phyloP scores from a whole-genome alignment of 179 eudicot genomes.

The Spinacia oleracea region DNA sequence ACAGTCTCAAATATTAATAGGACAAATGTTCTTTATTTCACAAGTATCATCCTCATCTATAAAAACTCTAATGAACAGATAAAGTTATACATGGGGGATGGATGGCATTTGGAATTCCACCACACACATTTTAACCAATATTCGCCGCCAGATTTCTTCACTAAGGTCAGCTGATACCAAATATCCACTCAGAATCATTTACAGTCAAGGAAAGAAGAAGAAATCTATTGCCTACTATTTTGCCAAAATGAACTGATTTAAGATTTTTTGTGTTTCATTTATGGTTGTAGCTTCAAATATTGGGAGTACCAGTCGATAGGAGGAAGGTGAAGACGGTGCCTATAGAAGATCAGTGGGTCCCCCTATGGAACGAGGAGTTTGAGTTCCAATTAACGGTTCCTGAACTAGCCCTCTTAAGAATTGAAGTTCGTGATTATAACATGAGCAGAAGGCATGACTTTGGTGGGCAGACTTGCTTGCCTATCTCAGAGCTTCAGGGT shows the following conservation, averaged over 20 bases:
- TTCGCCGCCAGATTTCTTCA: conserved; percentile 66
- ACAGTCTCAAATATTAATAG: conserved; percentile 5
- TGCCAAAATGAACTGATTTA: not conserved
- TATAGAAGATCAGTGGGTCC: conserved; percentile 52
- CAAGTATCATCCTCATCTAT: not conserved
- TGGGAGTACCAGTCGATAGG: conserved; percentile 47
- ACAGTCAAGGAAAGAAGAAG: not conserved
- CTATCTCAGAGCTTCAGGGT: conserved; percentile 45
- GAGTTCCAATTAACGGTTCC: conserved; percentile 55
- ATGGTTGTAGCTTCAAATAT: conserved; percentile 40
- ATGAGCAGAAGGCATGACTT: conserved; percentile 44
- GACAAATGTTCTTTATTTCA: not conserved
- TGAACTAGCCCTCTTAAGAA: conserved; percentile 54
- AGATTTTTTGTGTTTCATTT: not conserved
- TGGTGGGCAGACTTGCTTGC: conserved; percentile 62
- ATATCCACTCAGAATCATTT: not conserved
- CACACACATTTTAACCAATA: conserved; percentile 42
- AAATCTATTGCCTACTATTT: not conserved
- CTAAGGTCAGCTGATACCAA: conserved; percentile 27
- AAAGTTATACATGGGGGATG: conserved; percentile 53
- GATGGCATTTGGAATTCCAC: conserved; percentile 60
- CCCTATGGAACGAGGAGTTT: conserved; percentile 56
- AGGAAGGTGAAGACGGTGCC: conserved; percentile 38
- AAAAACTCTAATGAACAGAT: conserved; percentile 26
- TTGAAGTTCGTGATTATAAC: conserved; percentile 52